Evolutionary conservation across 208 protist species (phyloP).

Genomic region (Acanthamoeba quina): DNA sequence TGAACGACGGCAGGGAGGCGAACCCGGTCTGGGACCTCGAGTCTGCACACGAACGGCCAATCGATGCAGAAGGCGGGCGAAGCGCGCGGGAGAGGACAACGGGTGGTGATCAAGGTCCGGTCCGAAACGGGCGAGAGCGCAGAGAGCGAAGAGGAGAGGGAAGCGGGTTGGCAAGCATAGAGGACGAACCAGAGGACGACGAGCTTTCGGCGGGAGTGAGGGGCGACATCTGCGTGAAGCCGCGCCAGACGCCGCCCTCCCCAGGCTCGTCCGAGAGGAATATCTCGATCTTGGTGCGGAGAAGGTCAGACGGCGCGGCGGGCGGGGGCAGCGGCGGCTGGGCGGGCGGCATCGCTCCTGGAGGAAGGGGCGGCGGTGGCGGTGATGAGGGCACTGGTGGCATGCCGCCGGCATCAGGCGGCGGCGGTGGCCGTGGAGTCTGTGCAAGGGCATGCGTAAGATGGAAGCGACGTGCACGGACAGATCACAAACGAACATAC

Average conservation of each 20-base stretch:
- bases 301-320: background rate
- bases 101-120: slow-evolving; percentile 24
- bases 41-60: background rate
- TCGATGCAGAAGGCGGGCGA: background rate
- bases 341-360: background rate
- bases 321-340: background rate
- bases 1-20: slow-evolving; percentile 19
- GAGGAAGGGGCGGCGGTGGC: background rate
- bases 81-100: background rate
- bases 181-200: slow-evolving; percentile 56
- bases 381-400: background rate
- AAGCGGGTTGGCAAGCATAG: background rate
- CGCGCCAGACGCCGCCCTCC: slow-evolving; percentile 17
- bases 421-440: background rate
- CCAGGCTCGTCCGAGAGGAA: slow-evolving; percentile 10
- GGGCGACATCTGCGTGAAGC: slow-evolving; percentile 33
- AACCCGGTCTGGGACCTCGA: slow-evolving; percentile 17
- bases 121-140: background rate
- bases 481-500: too few relatives aligned
- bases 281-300: background rate
- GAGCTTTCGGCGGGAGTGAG: slow-evolving; percentile 20
- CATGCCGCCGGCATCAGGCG: background rate
- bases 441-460: background rate
- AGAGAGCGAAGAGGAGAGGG: background rate
- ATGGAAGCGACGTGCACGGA: too few relatives aligned